Conservation (phyloP, 495 filamentous ascomycete genomes). For the Xylaria scruposa region DNA sequence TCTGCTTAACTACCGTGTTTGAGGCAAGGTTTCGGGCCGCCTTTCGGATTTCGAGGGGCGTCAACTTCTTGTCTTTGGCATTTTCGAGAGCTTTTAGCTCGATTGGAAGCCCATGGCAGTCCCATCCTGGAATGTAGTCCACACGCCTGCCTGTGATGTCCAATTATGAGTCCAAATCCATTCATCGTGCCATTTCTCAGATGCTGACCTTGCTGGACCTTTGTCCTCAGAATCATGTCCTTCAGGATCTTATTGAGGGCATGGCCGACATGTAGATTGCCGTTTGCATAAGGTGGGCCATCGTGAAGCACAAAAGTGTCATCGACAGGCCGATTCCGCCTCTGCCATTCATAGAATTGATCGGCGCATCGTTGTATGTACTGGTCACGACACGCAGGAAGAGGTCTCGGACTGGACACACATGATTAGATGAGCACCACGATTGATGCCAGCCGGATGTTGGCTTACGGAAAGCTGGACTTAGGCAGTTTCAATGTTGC, state of each 20-base stretch:
- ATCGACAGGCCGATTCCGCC: conserved; percentile 59
- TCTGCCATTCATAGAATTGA: conserved; percentile 88
- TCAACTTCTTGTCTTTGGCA: conserved; percentile 43
- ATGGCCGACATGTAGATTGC: conserved; percentile 93
- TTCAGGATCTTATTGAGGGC: conserved; percentile 97
- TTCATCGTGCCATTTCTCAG: not conserved
- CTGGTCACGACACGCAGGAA: conserved; percentile 53
- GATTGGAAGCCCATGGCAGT: conserved; percentile 97
- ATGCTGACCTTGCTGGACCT: conserved; percentile 71
- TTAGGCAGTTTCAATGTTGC: conserved; percentile 57
- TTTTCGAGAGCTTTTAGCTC: conserved; percentile 91
- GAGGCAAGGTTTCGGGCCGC: conserved; percentile 77
- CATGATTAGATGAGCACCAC: conserved; percentile 36
- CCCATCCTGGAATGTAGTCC: conserved; percentile 94
- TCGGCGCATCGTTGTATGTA: conserved; percentile 83
- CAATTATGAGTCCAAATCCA: conserved; percentile 26
- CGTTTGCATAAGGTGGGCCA: conserved; percentile 97
- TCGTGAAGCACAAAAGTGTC: conserved; percentile 85
- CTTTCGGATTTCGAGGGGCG: conserved; percentile 61
- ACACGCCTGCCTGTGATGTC: conserved; percentile 61
- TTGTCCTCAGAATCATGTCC: conserved; percentile 84
- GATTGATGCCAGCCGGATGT: conserved; percentile 14
- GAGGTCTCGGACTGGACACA: conserved; percentile 52
- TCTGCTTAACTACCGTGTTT: conserved; percentile 79
- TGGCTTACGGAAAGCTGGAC: conserved; percentile 55